These are phyloP conservation scores for Hericium rajendrae DNA, from an alignment of 768 basidiomycete species.

Conservation along the genomic window DNA sequence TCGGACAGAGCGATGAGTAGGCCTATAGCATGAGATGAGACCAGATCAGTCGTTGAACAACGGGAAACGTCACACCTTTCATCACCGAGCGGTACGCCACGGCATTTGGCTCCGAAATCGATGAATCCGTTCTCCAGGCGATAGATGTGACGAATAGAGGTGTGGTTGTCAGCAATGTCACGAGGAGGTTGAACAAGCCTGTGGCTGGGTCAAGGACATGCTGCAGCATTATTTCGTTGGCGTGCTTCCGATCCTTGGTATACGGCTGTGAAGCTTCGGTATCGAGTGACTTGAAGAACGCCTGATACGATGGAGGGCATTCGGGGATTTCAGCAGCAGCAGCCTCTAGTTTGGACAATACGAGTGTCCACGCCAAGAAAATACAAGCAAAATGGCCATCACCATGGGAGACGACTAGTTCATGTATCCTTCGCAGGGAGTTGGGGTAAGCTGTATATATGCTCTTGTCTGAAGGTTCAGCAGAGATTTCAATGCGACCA, in stretches of 20 bases:
- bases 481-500: conserved; percentile 40
- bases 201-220: conserved; percentile 48
- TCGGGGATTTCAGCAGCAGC: conserved; percentile 38
- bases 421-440: conserved; percentile 57
- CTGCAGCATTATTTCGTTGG: conserved; percentile 47
- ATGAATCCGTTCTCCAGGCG: conserved; percentile 61
- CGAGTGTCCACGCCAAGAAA: conserved; percentile 78
- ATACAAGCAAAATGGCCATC: conserved; percentile 60
- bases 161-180: conserved; percentile 52
- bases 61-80: conserved; percentile 50
- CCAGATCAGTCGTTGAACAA: conserved; percentile 1
- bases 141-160: conserved; percentile 68
- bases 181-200: conserved; percentile 49
- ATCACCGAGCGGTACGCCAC: conserved; percentile 73
- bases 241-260: conserved; percentile 50
- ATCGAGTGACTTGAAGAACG: conserved; percentile 46
- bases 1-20: conserved; percentile 69
- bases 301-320: conserved; percentile 42
- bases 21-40: conserved; percentile 33
- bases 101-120: conserved; percentile 66
- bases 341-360: conserved; percentile 54
- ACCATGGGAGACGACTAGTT: conserved; percentile 48
- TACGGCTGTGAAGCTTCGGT: conserved; percentile 30
- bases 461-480: conserved; percentile 35
- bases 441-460: conserved; percentile 55